Evolutionary conservation across 2,329 filamentous ascomycete genomes (phyloP).

Genomic region (Catunica adiposa): DNA sequence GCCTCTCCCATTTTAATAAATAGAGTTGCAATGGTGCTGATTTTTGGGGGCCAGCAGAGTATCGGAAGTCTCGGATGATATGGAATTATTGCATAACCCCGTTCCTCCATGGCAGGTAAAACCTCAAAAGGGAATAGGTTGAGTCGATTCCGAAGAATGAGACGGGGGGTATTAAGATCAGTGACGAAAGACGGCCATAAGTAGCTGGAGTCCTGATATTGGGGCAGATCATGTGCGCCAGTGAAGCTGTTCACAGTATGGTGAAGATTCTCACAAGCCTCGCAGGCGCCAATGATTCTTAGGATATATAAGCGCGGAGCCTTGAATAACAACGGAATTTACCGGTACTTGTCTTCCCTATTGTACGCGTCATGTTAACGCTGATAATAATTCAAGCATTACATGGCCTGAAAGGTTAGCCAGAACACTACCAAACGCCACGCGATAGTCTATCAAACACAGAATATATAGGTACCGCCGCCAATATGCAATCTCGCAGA

Average conservation of each 20-base stretch:
- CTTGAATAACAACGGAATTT: too few species aligned
- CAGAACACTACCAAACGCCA: too few species aligned
- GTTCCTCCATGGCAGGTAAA: neutral
- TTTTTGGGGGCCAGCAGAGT: neutral
- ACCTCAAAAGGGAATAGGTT: neutral
- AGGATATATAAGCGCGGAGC: too few species aligned
- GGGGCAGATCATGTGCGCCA: too few species aligned
- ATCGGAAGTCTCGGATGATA: constrained; percentile 1
- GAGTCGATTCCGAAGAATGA: too few species aligned
- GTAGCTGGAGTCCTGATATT: neutral
- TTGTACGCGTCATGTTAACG: neutral
- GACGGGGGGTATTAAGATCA: neutral
- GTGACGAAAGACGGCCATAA: neutral
- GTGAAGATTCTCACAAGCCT: too few species aligned
- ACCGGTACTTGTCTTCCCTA: too few species aligned
- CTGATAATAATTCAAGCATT: neutral
- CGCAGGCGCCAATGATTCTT: too few species aligned
- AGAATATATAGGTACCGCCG: neutral
- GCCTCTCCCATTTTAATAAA: neutral
- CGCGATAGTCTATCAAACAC: neutral
- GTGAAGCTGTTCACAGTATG: too few species aligned
- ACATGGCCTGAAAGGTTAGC: too few species aligned
- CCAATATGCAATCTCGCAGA: neutral
- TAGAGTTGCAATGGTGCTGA: neutral
- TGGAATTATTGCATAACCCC: constrained; percentile 3